Percentiles rank a stretch among this genome's conserved stretches.
These are phyloP conservation scores for Cutaneotrichosporon dermatis DNA, from an alignment of 1,284 basidiomycete species.

Conservation along the genomic window DNA sequence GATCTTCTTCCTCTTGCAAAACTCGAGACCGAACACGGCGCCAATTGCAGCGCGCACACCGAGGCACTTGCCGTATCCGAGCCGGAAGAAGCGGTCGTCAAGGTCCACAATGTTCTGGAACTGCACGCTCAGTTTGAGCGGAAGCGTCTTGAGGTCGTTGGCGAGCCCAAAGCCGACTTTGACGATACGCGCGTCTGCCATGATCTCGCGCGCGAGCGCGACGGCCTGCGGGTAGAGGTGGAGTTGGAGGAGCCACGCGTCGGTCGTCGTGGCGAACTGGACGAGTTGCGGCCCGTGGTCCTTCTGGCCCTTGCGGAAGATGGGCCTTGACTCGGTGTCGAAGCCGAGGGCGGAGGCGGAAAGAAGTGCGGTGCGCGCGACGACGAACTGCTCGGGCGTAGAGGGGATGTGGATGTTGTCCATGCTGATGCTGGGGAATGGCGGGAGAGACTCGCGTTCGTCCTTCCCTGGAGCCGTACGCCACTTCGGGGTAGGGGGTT, in stretches of 20 bases:
- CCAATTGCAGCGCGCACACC: background rate
- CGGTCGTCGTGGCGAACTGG: background rate
- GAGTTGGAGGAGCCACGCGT: background rate
- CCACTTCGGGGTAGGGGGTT: too few relatives aligned
- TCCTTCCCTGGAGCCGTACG: background rate
- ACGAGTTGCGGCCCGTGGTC: background rate
- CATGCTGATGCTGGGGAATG: background rate
- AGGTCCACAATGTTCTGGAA: background rate
- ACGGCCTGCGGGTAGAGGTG: background rate
- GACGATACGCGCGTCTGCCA: background rate
- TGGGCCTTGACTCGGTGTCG: background rate
- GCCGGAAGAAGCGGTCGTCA: background rate
- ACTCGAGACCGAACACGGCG: background rate
- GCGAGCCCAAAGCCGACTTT: background rate
- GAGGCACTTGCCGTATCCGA: background rate
- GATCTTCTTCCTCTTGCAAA: background rate
- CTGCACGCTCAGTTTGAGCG: background rate
- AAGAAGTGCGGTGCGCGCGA: background rate
- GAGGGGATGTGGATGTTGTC: background rate
- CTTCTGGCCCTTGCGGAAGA: background rate
- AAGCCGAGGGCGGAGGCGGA: background rate
- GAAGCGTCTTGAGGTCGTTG: background rate
- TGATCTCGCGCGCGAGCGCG: background rate
- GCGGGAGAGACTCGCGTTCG: background rate
- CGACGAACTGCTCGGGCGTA: background rate